Conservation (phyloP, 2,329 filamentous ascomycete species). For the Plenodomus biglobosus region DNA sequence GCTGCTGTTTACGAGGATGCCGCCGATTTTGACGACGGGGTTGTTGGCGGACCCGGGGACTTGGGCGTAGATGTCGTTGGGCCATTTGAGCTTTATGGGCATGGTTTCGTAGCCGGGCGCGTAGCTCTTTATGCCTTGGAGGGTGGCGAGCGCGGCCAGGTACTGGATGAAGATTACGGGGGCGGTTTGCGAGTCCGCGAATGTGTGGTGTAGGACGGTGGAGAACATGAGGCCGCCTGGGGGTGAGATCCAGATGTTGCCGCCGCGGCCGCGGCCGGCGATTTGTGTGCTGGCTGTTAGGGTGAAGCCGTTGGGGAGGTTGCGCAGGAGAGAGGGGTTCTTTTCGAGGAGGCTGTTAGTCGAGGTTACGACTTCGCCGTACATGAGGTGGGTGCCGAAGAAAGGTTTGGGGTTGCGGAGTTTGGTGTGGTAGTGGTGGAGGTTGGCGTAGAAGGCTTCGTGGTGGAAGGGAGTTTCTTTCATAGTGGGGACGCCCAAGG, state of each 20-base stretch:
- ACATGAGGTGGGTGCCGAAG: conserved; percentile 79
- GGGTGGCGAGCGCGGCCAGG: conserved; percentile 81
- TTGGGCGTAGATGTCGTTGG: conserved; percentile 75
- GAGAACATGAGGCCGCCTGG: conserved; percentile 86
- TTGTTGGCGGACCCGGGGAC: conserved; percentile 54
- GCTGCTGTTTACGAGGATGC: conserved; percentile 86
- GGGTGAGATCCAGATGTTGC: conserved; percentile 93
- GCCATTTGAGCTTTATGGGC: conserved; percentile 91
- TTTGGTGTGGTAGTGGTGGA: conserved; percentile 66
- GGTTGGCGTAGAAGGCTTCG: conserved; percentile 70
- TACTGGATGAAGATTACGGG: conserved; percentile 96
- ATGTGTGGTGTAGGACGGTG: conserved; percentile 80
- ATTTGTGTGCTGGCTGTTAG: conserved; percentile 84
- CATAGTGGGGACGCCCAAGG: conserved; percentile 64
- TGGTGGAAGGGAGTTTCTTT: conserved; percentile 89
- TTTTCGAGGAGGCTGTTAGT: conserved; percentile 94
- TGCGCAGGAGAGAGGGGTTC: conserved; percentile 77
- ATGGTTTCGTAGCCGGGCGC: conserved; percentile 72
- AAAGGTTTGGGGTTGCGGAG: conserved; percentile 57
- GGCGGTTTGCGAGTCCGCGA: conserved; percentile 67
- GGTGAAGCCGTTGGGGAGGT: conserved; percentile 83
- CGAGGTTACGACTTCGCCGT: conserved; percentile 89
- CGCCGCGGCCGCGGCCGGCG: conserved; percentile 82
- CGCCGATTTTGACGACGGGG: conserved; percentile 83
- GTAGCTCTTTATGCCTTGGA: conserved; percentile 80